Conservation (phyloP, 176 grass and related monocot genomes). For the Oryza meridionalis region DNA sequence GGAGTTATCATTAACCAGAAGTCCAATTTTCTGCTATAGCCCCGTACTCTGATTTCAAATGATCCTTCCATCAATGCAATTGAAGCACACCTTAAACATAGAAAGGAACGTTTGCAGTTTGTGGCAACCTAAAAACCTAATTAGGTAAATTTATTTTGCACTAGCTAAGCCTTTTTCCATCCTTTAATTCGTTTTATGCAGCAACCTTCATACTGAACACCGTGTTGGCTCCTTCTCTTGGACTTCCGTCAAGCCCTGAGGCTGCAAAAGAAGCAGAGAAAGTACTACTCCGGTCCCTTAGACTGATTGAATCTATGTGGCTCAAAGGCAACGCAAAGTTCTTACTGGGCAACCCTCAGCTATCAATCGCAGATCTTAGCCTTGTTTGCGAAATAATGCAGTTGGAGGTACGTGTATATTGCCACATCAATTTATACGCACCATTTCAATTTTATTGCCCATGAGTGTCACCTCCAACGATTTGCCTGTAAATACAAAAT, state of each 20-base stretch:
- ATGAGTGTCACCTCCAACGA: background rate
- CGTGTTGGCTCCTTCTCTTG: slow-evolving; percentile 60
- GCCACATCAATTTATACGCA: no score
- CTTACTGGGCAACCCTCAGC: slow-evolving; percentile 65
- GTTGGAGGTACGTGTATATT: slow-evolving; percentile 59
- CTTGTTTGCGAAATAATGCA: slow-evolving; percentile 96
- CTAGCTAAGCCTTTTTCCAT: background rate
- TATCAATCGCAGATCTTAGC: slow-evolving; percentile 85
- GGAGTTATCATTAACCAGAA: background rate
- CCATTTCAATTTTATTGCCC: background rate
- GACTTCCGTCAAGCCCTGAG: slow-evolving; percentile 53
- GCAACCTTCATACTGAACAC: slow-evolving; percentile 57
- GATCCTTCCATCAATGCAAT: background rate
- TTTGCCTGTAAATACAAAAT: background rate
- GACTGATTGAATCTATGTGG: slow-evolving; percentile 65
- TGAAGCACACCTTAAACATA: background rate
- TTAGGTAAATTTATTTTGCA: background rate
- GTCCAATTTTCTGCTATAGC: background rate
- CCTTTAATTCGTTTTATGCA: slow-evolving; percentile 37
- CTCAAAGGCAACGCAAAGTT: slow-evolving; percentile 76
- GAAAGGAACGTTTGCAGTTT: background rate
- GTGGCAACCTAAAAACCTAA: background rate
- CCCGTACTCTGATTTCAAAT: background rate
- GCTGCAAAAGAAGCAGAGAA: slow-evolving; percentile 68
- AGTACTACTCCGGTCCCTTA: slow-evolving; percentile 55